A percentile compares a stretch with the other conserved stretches of the same genome.
Evolutionary conservation across 1,284 basidiomycete genomes (phyloP).

Genomic region (Rhodotorula sp.): DNA sequence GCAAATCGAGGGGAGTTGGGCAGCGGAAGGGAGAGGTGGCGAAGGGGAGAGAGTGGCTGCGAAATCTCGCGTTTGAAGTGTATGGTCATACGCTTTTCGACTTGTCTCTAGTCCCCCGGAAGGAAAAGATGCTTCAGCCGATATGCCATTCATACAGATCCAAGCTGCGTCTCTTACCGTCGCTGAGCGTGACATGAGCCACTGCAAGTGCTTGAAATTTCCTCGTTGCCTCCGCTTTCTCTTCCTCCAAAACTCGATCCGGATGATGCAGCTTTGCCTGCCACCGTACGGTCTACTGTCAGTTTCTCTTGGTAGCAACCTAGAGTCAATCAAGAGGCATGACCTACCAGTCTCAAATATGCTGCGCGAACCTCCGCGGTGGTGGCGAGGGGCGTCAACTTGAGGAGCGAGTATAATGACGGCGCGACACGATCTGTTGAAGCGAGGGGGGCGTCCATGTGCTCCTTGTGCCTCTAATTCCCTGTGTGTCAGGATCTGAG

Average conservation of each 20-base stretch:
- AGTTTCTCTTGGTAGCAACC: not conserved
- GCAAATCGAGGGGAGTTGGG: not conserved
- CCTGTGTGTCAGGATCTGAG: no score
- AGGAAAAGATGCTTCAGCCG: not conserved
- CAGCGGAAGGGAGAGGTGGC: not conserved
- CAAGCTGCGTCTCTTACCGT: not conserved
- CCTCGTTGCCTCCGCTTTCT: not conserved
- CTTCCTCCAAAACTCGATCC: constrained; percentile 1
- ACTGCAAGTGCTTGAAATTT: not conserved
- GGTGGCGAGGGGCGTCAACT: not conserved
- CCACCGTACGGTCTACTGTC: not conserved
- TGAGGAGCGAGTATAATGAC: constrained; percentile 3
- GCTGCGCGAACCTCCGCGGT: constrained; percentile 4
- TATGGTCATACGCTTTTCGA: not conserved
- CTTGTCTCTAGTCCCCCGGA: not conserved
- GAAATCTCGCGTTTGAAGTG: no score
- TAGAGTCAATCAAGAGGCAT: no score
- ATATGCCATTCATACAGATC: no score
- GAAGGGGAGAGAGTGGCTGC: not conserved
- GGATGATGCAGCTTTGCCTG: constrained; percentile 17
- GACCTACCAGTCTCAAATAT: constrained; percentile 4
- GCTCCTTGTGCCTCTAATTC: no score
- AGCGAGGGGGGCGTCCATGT: not conserved
- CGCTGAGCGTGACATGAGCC: not conserved
- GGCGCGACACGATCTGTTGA: not conserved